phyloP scores from a whole-genome alignment of 2,329 filamentous ascomycete genomes.

The Pseudogymnoascus sp. region DNA sequence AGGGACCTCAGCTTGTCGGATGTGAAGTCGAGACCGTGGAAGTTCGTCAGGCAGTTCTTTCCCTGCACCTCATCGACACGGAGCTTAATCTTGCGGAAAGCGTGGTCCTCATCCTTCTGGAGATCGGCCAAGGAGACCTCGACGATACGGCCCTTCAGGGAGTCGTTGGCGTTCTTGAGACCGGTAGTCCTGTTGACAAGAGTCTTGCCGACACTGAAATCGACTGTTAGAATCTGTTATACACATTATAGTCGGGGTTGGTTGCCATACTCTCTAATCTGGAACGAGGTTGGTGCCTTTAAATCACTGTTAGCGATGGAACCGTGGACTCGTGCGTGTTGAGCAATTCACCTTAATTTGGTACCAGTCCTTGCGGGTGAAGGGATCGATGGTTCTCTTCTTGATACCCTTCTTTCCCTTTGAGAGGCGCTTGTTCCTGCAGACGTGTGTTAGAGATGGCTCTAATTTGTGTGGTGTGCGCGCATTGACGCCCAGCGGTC shows the following conservation, averaged over 20 bases:
- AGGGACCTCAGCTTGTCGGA: constrained; percentile 99
- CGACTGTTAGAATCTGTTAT: constrained; percentile 26
- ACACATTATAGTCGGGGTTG: constrained; percentile 12
- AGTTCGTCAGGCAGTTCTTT: constrained; percentile 99
- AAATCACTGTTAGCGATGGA: constrained; percentile 22
- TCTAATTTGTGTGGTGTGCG: constrained; percentile 10
- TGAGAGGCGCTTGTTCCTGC: constrained; percentile 98
- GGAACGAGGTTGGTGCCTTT: constrained; percentile 89
- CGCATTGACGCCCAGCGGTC: constrained; percentile 12
- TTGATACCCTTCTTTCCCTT: constrained; percentile 99
- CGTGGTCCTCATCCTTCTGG: constrained; percentile 99
- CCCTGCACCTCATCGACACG: constrained; percentile 97
- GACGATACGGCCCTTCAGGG: constrained; percentile 96
- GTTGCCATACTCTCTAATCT: constrained; percentile 73
- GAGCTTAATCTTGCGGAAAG: constrained; percentile 99
- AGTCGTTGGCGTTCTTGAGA: constrained; percentile 99
- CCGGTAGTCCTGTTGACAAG: constrained; percentile 98
- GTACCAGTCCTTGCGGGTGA: constrained; percentile 99
- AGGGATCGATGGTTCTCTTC: constrained; percentile 98
- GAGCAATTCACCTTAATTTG: constrained; percentile 68
- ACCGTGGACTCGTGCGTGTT: background rate
- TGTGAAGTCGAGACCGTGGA: constrained; percentile 99
- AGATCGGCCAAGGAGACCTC: constrained; percentile 98
- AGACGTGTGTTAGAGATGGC: constrained; percentile 24
- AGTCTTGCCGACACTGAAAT: constrained; percentile 91